These are phyloP conservation scores for Paraphaeosphaeria sporulosa DNA, from an alignment of 2,329 filamentous ascomycete genomes.

Conservation along the genomic window DNA sequence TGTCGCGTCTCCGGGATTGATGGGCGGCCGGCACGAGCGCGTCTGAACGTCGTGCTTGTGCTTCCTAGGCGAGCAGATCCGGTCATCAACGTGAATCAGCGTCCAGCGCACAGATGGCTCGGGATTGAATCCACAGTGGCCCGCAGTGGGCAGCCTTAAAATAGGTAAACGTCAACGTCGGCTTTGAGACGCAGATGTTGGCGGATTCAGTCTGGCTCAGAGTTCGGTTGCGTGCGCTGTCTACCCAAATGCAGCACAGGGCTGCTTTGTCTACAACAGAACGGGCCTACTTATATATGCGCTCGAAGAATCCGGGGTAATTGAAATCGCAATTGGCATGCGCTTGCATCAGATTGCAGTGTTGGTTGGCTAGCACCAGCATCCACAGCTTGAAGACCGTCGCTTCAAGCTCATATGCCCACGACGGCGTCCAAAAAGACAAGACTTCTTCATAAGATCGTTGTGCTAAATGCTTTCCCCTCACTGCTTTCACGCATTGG, in stretches of 20 bases:
- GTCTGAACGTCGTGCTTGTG: constrained; percentile 9
- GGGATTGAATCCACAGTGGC: constrained; percentile 7
- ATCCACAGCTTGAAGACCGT: background rate
- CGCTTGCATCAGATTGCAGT: background rate
- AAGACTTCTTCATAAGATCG: background rate
- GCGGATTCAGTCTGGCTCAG: background rate
- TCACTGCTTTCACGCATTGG: too few relatives aligned
- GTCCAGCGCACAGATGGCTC: constrained; percentile 11
- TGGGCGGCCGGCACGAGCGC: constrained; percentile 11
- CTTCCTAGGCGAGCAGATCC: constrained; percentile 17
- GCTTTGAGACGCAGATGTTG: constrained; percentile 5
- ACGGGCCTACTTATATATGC: background rate
- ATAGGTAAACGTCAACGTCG: constrained; percentile 5
- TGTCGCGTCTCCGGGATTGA: constrained; percentile 10
- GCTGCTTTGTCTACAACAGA: background rate
- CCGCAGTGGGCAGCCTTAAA: constrained; percentile 13
- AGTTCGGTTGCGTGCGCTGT: background rate
- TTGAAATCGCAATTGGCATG: background rate
- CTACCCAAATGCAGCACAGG: background rate
- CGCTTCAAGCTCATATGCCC: background rate
- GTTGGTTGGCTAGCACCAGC: background rate
- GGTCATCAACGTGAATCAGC: constrained; percentile 19
- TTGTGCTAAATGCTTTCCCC: too few relatives aligned
- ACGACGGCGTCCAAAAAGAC: background rate
- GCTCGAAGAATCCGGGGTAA: background rate